A percentile compares a stretch with the other conserved stretches of the same genome.
Conservation (phyloP, 257 asterid species). For the Solanum chilense region DNA sequence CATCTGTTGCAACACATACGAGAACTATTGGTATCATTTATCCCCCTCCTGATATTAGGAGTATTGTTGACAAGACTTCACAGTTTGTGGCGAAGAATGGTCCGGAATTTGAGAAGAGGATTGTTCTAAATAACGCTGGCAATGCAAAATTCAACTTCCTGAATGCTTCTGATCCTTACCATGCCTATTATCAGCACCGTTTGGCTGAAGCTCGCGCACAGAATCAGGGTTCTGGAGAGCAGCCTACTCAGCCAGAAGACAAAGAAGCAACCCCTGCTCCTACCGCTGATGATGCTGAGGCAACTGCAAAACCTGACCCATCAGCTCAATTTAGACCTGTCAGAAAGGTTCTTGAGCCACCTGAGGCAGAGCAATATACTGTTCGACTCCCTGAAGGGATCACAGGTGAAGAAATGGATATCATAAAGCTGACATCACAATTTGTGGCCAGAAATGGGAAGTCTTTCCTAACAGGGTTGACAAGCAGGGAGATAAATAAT, state of each 20-base stretch:
- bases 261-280: slow-evolving; percentile 32
- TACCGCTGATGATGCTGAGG: slow-evolving; percentile 31
- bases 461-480: slow-evolving; percentile 81
- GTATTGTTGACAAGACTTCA: slow-evolving; percentile 72
- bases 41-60: slow-evolving; percentile 88
- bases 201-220: slow-evolving; percentile 73
- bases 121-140: slow-evolving; percentile 66
- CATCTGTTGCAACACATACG: slow-evolving; percentile 74
- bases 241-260: slow-evolving; percentile 21
- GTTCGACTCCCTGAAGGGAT: slow-evolving; percentile 92
- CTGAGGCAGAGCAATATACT: slow-evolving; percentile 87
- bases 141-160: slow-evolving; percentile 77
- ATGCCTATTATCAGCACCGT: slow-evolving; percentile 87
- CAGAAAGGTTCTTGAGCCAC: slow-evolving; percentile 77
- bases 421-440: slow-evolving; percentile 88
- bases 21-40: slow-evolving; percentile 78
- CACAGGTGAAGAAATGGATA: slow-evolving; percentile 89
- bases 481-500: slow-evolving; percentile 76
- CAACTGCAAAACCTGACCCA: slow-evolving; percentile 53
- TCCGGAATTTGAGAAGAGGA: slow-evolving; percentile 73
- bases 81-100: slow-evolving; percentile 92
- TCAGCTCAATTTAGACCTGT: slow-evolving; percentile 52
- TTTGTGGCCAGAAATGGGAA: slow-evolving; percentile 92
- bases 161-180: slow-evolving; percentile 79
- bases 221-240: slow-evolving; percentile 39